Percentiles rank a stretch among this genome's conserved stretches.
Evolutionary conservation across 1,284 basidiomycete genomes (phyloP).

Genomic region (Chondrostereum purpureum): DNA sequence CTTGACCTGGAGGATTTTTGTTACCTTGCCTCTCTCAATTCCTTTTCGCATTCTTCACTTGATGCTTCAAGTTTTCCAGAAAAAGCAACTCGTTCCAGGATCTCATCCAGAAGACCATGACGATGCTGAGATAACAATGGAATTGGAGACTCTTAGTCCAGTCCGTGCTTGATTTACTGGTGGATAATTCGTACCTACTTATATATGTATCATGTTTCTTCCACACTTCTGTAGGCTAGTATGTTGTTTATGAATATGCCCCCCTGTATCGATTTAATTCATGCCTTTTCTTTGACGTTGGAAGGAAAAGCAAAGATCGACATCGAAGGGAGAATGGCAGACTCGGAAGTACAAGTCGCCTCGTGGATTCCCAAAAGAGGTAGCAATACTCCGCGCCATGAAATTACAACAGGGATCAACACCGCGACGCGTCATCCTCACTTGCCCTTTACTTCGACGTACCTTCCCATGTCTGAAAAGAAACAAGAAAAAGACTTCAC

Average conservation of each 20-base stretch:
- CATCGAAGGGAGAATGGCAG: not conserved
- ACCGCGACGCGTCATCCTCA: conserved; percentile 63
- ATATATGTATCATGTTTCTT: conserved; percentile 25
- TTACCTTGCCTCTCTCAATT: conserved; percentile 38
- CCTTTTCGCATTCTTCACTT: conserved; percentile 23
- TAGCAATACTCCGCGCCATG: conserved; percentile 25
- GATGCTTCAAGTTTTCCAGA: not conserved
- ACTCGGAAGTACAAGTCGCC: conserved; percentile 6
- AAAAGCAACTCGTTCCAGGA: not conserved
- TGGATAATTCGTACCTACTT: conserved; percentile 26
- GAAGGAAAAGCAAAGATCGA: too few species aligned
- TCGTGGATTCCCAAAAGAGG: conserved; percentile 4
- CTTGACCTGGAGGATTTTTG: conserved; percentile 36
- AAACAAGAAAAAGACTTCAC: conserved; percentile 77
- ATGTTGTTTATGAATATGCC: too few species aligned
- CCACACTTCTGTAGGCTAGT: too few species aligned
- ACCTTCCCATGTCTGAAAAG: conserved; percentile 64
- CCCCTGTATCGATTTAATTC: too few species aligned
- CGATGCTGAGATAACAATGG: conserved; percentile 27
- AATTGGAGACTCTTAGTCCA: conserved; percentile 32
- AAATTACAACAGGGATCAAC: too few species aligned
- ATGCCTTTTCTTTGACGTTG: too few species aligned
- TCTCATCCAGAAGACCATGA: conserved; percentile 2
- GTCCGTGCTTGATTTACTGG: conserved; percentile 36
- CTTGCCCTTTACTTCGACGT: conserved; percentile 25